phyloP scores from a whole-genome alignment of 768 basidiomycete species.

The Lactifluus volemus region DNA sequence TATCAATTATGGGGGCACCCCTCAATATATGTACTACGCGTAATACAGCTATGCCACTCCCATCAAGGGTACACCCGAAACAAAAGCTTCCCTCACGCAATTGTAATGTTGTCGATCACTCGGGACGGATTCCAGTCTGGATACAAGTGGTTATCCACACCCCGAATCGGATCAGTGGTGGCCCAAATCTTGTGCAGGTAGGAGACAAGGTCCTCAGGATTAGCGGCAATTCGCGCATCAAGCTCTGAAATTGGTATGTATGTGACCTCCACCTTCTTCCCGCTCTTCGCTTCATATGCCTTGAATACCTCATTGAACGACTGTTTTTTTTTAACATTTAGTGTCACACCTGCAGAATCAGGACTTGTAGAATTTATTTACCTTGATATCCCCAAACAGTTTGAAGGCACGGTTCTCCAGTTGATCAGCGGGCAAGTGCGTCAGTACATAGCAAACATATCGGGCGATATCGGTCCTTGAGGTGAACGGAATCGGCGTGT shows the following conservation, averaged over 20 bases:
- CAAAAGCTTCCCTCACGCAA: not conserved
- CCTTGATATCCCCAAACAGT: too few relatives aligned
- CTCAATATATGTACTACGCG: too few relatives aligned
- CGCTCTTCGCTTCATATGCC: conserved; percentile 15
- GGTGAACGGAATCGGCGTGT: not conserved
- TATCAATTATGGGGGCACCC: too few relatives aligned
- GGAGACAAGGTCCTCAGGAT: conserved; percentile 1
- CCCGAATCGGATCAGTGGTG: not conserved
- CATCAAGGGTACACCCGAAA: too few relatives aligned
- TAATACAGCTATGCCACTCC: too few relatives aligned
- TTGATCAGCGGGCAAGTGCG: too few relatives aligned
- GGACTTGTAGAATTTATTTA: too few relatives aligned
- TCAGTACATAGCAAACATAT: too few relatives aligned
- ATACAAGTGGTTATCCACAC: conserved; percentile 11
- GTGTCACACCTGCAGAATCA: not conserved
- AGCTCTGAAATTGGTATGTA: conserved; percentile 14
- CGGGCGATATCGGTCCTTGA: too few relatives aligned
- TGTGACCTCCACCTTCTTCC: conserved; percentile 19
- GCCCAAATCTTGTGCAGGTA: conserved; percentile 7
- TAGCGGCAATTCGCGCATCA: conserved; percentile 6
- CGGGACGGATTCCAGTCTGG: conserved; percentile 20
- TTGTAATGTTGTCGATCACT: conserved; percentile 1
- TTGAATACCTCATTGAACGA: conserved; percentile 19
- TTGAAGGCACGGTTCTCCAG: too few relatives aligned
- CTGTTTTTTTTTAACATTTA: not conserved